Percentiles rank a stretch among this genome's conserved stretches.
These are phyloP conservation scores for Hygrocybe punicea DNA, from an alignment of 768 basidiomycete species.

Conservation along the genomic window DNA sequence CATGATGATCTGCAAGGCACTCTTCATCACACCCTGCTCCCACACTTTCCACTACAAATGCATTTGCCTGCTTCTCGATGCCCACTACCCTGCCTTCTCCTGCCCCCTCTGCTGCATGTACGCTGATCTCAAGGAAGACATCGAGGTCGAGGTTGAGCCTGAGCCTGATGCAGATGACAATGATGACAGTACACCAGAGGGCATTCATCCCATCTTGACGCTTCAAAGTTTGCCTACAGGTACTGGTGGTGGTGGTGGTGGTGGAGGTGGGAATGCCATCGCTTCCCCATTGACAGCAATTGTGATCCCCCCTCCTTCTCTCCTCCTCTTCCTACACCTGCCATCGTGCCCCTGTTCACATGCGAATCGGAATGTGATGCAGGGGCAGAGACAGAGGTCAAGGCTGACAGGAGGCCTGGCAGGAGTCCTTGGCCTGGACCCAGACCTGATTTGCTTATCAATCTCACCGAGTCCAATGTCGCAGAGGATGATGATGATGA, in stretches of 20 bases:
- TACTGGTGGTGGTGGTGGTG: not conserved
- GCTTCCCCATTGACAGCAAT: not conserved
- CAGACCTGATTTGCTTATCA: no score
- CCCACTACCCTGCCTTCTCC: constrained; percentile 90
- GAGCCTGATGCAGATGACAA: constrained; percentile 17
- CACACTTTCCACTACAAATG: constrained; percentile 98
- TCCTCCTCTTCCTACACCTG: no score
- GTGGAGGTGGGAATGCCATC: not conserved
- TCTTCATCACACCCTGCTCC: constrained; percentile 97
- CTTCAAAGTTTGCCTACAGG: no score
- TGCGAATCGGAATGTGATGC: constrained; percentile 12
- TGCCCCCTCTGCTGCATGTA: constrained; percentile 95
- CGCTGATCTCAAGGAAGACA: constrained; percentile 93
- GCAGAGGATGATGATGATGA: no score
- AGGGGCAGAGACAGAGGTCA: constrained; percentile 41
- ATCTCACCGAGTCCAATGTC: no score
- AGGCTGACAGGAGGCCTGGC: constrained; percentile 25
- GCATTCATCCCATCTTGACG: not conserved
- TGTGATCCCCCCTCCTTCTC: not conserved
- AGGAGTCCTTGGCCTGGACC: not conserved
- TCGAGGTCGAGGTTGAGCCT: constrained; percentile 61
- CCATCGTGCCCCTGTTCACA: no score
- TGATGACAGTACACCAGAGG: not conserved
- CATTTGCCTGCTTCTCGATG: constrained; percentile 82
- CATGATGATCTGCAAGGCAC: constrained; percentile 89